Base-by-base conservation (phyloP, 306 rosid genomes). In the Trichosanthes truncata region DNA sequence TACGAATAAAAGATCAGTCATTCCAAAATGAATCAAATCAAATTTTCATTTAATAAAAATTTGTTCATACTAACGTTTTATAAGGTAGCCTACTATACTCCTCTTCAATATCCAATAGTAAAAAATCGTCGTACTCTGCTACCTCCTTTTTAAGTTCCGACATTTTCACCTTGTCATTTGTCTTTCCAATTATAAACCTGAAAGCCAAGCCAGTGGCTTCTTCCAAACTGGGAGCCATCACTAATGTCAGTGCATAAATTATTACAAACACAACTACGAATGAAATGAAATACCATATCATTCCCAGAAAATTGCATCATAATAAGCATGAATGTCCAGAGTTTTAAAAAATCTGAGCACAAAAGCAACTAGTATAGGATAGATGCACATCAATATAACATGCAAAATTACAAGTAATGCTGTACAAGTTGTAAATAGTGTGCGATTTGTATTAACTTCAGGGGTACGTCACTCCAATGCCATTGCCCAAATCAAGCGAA, bases 71-170 rank as follows among this genome's bases (percentile, higher is more conserved):
- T 90, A 84, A 93, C 99, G 99, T 96, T 91, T 93, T 96, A 87
- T 96, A 89, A 78, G 99, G 99, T 76, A 96, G 99, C 90, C 89
- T 96, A 88, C 96, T 91, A 84, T 96, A 96, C 97, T 96, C 96
- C 93, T 93, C 99, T 89, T 96, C 92, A 13, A 93, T 87, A 87
- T 96, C 99, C 90, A 96, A 67, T 35, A 82, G 87, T 91, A 96
- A 80, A 85, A 96, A 93, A 79, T 96, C 99, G 56, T 96, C 97
- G 25, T 89, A 90, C 81, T 83, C 81, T 4, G 93, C 92, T 23
- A 91, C 76, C 85, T 96, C 99, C 81, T 71, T 88, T 75, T 72
- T 83, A 55, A 96, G 98, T 29, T 89, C 91, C 20, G 80, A 62
- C 98, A 93, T 96, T 88, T 96, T 87, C 4, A 66, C 80, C 82